Conservation (phyloP, 441 rosid species). For the Rhodomyrtus psidioides region DNA sequence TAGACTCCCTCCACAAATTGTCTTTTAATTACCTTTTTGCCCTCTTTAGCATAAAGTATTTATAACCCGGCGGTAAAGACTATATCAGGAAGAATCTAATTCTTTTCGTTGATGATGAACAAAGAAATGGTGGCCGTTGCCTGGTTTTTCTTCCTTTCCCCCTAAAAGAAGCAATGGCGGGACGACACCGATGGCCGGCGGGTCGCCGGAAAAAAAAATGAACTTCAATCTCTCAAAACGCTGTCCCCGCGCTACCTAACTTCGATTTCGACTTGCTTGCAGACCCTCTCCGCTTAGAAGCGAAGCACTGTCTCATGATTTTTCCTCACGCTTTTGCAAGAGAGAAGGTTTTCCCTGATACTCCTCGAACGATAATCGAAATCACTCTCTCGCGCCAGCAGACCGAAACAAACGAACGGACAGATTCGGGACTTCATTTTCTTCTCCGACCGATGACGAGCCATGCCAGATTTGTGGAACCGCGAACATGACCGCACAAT, state of each 20-base stretch:
- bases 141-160: no score
- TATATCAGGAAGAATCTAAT: no score
- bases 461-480: neutral
- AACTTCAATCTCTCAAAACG: neutral
- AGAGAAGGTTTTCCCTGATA: neutral
- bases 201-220: neutral
- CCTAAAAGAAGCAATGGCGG: no score
- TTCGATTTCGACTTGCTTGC: neutral
- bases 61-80: no score
- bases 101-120: no score
- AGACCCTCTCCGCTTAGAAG: neutral
- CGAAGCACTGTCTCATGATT: neutral
- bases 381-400: no score
- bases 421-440: neutral
- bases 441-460: neutral
- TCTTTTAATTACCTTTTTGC: no score
- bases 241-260: rapidly evolving
- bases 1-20: no score
- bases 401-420: no score
- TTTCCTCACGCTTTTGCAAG: neutral
- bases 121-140: no score
- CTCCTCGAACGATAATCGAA: neutral
- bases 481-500: no score
- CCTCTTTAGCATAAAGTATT: no score
- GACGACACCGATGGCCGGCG: neutral